Conservation (phyloP, 164 flowering plant species). For the Vitis riparia region DNA sequence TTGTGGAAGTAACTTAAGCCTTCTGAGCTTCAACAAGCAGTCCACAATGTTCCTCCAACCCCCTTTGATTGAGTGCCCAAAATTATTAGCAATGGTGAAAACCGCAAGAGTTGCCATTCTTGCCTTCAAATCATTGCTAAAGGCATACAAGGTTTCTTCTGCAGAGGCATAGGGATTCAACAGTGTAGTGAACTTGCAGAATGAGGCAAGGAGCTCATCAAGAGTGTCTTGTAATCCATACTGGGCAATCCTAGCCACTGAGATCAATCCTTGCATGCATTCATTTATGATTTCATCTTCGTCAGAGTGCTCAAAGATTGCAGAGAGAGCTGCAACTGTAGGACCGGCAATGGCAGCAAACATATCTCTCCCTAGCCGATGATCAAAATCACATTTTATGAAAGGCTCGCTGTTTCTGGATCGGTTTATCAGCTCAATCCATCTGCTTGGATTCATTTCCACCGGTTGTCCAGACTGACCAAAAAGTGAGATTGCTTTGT, state of each 20-base stretch:
- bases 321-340: conserved; percentile 62
- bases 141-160: conserved; percentile 80
- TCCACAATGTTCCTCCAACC: conserved; percentile 94
- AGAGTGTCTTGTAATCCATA: conserved; percentile 75
- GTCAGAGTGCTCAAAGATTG: conserved; percentile 80
- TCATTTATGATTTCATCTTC: conserved; percentile 77
- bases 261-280: conserved; percentile 71
- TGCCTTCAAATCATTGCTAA: conserved; percentile 77
- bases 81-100: conserved; percentile 79
- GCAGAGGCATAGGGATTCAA: conserved; percentile 83
- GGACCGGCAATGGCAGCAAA: conserved; percentile 87
- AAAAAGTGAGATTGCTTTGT: conserved; percentile 54
- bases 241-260: conserved; percentile 66
- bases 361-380: conserved; percentile 73
- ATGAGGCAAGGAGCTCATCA: conserved; percentile 76
- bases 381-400: conserved; percentile 43
- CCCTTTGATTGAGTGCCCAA: conserved; percentile 61
- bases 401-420: conserved; percentile 45
- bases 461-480: conserved; percentile 31
- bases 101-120: conserved; percentile 87
- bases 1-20: conserved; percentile 79
- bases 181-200: conserved; percentile 85
- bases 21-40: conserved; percentile 78
- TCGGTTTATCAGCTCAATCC: conserved; percentile 72
- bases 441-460: conserved; percentile 71